Base-by-base conservation (phyloP, 2,329 filamentous ascomycete genomes). In the Ceratocystis albifundus region DNA sequence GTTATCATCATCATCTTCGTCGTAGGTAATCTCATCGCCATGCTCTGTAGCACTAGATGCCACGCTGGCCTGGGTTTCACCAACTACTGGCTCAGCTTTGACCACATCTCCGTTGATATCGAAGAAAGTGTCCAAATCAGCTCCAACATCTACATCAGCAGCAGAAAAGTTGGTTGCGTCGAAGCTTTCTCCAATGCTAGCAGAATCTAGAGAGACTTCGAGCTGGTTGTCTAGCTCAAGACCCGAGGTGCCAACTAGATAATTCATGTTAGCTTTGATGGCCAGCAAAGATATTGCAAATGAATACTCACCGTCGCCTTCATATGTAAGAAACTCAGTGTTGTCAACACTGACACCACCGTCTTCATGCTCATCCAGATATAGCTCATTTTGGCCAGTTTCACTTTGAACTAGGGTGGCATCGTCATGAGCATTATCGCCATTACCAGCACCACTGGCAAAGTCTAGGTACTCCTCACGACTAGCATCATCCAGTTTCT, bases 351-450 rank as follows among this genome's bases (percentile, higher is more conserved):
- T 67, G 25, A 66, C 68, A 17, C 62, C 61, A 17, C 64, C 64
- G 8, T 68, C 62, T 32, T 64, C 61, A 44, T 64, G 41, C 17
- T 70, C 69, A 10, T 69, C 67, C 55, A 69, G 69, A 17, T 68
- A 66, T 7, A 70, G 55, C 17, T 69, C 68, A 44, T 67, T 66
- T 62, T 69, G 62, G 53, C 64, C 61, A 46, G 65, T 22, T 28
- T 68, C 66, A 48, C 68, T 67, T 50, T 68, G 28, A 7, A 63
- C 61, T 28, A 68, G 22, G 17, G 59, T 63, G 41, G 50, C 69
- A 30, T 70, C 70, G 30, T 68, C 69, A 44, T 70, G 68, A 7
- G 70, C 66, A 22, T 74, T 71, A 48, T 71, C 70, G 32, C 70
- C 67, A 12, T 41, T 41, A 41, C 48, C 71, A 65, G 48, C 70